Base-by-base conservation (phyloP, 768 basidiomycete species). In the Leccinum subtestaceum region DNA sequence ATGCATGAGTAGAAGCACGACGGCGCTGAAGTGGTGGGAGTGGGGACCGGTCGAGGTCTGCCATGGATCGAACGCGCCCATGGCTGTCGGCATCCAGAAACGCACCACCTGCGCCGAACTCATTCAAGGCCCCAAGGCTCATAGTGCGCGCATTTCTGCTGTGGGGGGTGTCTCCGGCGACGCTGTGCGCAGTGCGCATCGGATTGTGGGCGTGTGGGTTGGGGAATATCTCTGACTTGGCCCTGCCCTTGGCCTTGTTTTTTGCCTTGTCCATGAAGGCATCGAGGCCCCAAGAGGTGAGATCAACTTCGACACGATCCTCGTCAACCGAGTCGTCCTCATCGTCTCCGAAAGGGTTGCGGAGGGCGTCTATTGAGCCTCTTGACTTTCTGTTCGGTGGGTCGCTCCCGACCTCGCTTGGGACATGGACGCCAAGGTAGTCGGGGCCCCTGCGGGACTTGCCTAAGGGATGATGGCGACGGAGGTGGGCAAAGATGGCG, bases 231-330 rank as follows among this genome's bases (percentile, higher is more conserved):
- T 67, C 70, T 55, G 75, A 70, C 59, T 70, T 75, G n/a, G 71
- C 64, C 56, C 74, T 79, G 17, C 67, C 69, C 56, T 77, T 79
- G 5, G 69, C 70, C 68, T 72, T 82, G 17, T 66, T 67, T 57
- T 71, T 75, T 29, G 71, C 70, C 74, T 86, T 88, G 1, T 84
- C 80, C 60, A 91, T 84, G 73, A 91, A 85, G 6, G 84, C 81
- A 59, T 91, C 88, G 25, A 94, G 78, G 3, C 92, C 92, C 91
- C 90, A 94, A 17, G 90, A 92, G 3, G 87, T 79, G 58, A 93
- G 77, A 72, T 92, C 91, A 27, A 92, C 88, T 67, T 93, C 92
- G 32, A 81, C 80, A 46, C 79, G 82, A 17, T 73, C 74, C 47
- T 78, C 80, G 5, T 82, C 78, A 12, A 64, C 59, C 7, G 81